Evolutionary conservation across 2,329 filamentous ascomycete genomes (phyloP).

Genomic region (Microcyclosporella mali): DNA sequence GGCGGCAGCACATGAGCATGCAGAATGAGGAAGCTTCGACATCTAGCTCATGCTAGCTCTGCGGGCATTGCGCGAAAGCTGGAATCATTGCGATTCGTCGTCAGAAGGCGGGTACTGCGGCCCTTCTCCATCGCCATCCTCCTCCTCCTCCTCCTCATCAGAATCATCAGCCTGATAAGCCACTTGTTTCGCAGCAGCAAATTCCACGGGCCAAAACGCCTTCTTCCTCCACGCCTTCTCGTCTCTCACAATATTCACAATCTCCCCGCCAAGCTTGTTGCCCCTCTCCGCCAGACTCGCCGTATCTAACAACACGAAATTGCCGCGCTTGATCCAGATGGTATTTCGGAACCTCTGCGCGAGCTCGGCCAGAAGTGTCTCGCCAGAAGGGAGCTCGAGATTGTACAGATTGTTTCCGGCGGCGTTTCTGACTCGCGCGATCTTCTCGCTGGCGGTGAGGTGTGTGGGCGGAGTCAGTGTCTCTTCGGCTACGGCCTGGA

Average conservation of each 20-base stretch:
- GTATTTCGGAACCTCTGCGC: slow-evolving; percentile 80
- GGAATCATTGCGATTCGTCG: slow-evolving; percentile 18
- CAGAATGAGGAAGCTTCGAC: slow-evolving; percentile 11
- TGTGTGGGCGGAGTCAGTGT: slow-evolving; percentile 53
- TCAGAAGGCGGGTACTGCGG: slow-evolving; percentile 32
- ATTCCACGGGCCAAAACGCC: slow-evolving; percentile 61
- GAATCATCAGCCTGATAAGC: slow-evolving; percentile 60
- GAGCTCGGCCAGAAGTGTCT: slow-evolving; percentile 69
- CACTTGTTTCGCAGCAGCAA: slow-evolving; percentile 46
- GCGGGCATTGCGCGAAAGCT: neutral
- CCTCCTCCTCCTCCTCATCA: slow-evolving; percentile 37
- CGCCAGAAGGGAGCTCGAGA: slow-evolving; percentile 63
- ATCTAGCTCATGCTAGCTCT: neutral
- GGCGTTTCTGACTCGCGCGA: slow-evolving; percentile 73
- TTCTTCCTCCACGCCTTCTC: slow-evolving; percentile 90
- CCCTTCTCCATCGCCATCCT: slow-evolving; percentile 55
- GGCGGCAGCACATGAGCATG: slow-evolving; percentile 6
- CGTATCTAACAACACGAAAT: slow-evolving; percentile 78
- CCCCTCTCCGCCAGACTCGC: slow-evolving; percentile 58
- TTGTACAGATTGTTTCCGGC: slow-evolving; percentile 87
- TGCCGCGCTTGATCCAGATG: slow-evolving; percentile 86
- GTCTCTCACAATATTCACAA: slow-evolving; percentile 85
- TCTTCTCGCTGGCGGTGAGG: slow-evolving; percentile 48
- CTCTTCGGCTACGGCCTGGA: slow-evolving; percentile 72
- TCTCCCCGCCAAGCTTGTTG: slow-evolving; percentile 79